Evolutionary conservation across 1,139 yeast genomes (phyloP), one percentile per base, ranked within the genome.

Genomic region (Kazachstania sp.): DNA sequence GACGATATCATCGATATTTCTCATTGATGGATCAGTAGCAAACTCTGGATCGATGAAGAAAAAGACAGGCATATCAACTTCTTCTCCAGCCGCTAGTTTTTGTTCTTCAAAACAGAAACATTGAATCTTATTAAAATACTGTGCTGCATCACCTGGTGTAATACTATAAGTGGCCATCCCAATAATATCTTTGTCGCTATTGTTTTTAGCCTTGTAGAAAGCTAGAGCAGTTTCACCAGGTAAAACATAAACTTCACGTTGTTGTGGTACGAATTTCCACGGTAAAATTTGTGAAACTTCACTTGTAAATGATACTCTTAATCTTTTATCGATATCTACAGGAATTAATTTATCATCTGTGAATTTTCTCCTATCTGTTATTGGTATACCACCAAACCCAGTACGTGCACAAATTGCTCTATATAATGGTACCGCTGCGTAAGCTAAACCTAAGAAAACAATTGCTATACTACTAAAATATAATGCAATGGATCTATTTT

Each of bases 191-290:
- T 84, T 86, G 51, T 83, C 82, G 37, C 95, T 79, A 57, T 73
- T 73, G 64, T 92, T 94, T 64, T 82, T 85, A 36, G 98, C 98
- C 66, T 83, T 84, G 71, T 88, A 94, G 63, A 94, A 94, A 0
- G 97, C 97, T 53, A 92, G 71, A 0, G 98, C 98, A 1, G 98
- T 92, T 66, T 94, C 99, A 20, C 99, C 99, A 0, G 99, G 99
- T 13, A 88, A 81, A 19, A 94, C 86, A 58, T 81, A 80, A 5
- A 94, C 98, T 65, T 90, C 96, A 55, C 94, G 74, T 64, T 92
- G 98, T 65, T 87, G 92, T 9, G 99, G 98, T 19, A 83, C 79
- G 68, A 94, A 92, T 56, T 80, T 84, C 99, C 99, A 94, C 4
- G 98, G 98, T 56, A 94, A 73, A 40, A 86, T 77, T 15, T 92